A percentile compares a stretch with the other conserved stretches of the same genome.
phyloP scores from a whole-genome alignment of 2,329 filamentous ascomycete genomes.

The Lachnellula cervina region DNA sequence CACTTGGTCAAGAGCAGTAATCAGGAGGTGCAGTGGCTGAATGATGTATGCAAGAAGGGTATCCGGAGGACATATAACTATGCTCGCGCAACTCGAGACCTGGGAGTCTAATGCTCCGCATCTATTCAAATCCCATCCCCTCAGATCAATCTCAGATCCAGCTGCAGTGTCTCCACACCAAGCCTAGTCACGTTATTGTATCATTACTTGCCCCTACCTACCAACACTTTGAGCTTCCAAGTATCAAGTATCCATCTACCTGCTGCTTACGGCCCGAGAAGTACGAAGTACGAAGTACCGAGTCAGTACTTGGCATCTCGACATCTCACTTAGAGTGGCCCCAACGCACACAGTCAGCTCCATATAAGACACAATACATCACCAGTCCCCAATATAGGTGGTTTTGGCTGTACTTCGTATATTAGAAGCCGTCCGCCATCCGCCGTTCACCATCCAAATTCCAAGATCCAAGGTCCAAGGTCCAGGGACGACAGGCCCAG shows the following conservation, averaged over 20 bases:
- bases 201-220: neutral
- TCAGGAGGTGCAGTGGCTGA: conserved; percentile 21
- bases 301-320: neutral
- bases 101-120: conserved; percentile 11
- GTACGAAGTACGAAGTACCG: neutral
- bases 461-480: neutral
- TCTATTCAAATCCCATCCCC: conserved; percentile 8
- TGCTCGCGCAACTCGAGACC: conserved; percentile 14
- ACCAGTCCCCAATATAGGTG: conserved; percentile 1
- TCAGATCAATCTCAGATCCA: conserved; percentile 12
- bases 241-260: neutral
- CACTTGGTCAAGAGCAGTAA: conserved; percentile 23
- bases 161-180: conserved; percentile 17
- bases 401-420: neutral
- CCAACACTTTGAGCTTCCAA: neutral
- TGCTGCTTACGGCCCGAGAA: neutral
- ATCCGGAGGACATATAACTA: conserved; percentile 18
- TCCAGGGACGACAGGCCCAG: conserved; percentile 1
- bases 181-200: conserved; percentile 17
- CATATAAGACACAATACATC: neutral
- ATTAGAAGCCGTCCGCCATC: neutral
- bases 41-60: conserved; percentile 8
- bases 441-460: neutral
- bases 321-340: neutral
- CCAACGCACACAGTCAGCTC: neutral